A percentile compares a stretch with the other conserved stretches of the same genome.
These are phyloP conservation scores for Paradendryphiella salina DNA, from an alignment of 2,329 filamentous ascomycete genomes.

Conservation along the genomic window DNA sequence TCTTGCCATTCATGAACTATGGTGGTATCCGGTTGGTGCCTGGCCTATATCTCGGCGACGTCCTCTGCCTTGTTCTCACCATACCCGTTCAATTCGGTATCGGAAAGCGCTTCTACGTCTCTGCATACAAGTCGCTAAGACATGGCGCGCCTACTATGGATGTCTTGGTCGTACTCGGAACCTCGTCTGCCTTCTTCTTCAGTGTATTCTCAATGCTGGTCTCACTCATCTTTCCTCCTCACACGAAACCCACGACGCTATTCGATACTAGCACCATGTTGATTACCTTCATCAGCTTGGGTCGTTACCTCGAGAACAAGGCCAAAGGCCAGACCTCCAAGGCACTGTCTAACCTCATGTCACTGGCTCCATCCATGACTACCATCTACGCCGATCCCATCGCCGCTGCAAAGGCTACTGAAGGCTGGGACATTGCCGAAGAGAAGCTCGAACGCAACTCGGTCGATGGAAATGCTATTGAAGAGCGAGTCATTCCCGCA, in stretches of 20 bases:
- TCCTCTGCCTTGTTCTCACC: constrained; percentile 81
- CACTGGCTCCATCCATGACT: constrained; percentile 91
- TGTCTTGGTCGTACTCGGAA: constrained; percentile 90
- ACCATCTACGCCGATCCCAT: constrained; percentile 96
- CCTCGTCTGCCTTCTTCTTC: constrained; percentile 95
- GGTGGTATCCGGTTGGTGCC: constrained; percentile 67
- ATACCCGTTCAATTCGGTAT: constrained; percentile 96
- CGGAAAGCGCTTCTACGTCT: constrained; percentile 89
- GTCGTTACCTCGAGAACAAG: constrained; percentile 88
- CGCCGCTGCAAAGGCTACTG: constrained; percentile 85
- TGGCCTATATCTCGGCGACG: constrained; percentile 85
- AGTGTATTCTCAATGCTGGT: constrained; percentile 85
- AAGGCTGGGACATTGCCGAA: constrained; percentile 66
- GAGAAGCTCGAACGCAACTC: constrained; percentile 52
- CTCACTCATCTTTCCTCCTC: constrained; percentile 73
- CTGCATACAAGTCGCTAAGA: constrained; percentile 89
- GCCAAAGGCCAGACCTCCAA: constrained; percentile 97
- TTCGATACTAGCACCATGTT: constrained; percentile 99
- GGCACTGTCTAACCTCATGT: constrained; percentile 92
- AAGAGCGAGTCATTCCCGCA: constrained; percentile 85
- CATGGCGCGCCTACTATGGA: constrained; percentile 97
- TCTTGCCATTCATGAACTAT: constrained; percentile 73
- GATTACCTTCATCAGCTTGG: constrained; percentile 90
- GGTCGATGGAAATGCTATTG: constrained; percentile 64
- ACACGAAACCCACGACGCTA: constrained; percentile 80